These are phyloP conservation scores for Lojkania enalia DNA, from an alignment of 2,329 filamentous ascomycete species.

Conservation along the genomic window DNA sequence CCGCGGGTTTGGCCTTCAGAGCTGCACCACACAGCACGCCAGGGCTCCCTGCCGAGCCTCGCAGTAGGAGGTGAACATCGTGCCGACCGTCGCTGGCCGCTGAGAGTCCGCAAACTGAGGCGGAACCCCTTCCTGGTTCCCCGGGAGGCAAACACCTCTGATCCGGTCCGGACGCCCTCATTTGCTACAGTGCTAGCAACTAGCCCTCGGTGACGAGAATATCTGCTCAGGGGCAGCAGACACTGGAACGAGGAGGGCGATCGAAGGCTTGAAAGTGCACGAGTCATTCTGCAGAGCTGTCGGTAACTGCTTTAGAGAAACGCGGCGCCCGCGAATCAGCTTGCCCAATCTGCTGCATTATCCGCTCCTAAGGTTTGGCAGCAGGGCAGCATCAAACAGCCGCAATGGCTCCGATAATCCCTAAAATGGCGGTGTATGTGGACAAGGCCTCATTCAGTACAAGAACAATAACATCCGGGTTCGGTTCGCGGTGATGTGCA, in stretches of 20 bases:
- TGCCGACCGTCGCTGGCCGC: conserved; percentile 31
- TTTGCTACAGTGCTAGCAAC: conserved; percentile 19
- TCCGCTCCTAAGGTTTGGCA: conserved; percentile 24
- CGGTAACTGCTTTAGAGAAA: conserved; percentile 30
- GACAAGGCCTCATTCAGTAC: conserved; percentile 1
- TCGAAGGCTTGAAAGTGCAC: conserved; percentile 20
- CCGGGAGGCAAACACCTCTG: conserved; percentile 35
- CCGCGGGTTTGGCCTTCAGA: conserved; percentile 18
- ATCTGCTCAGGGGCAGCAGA: conserved; percentile 29
- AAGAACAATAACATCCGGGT: conserved; percentile 6
- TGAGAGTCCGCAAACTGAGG: conserved; percentile 29
- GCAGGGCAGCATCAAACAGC: conserved; percentile 29
- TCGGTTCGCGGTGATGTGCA: conserved; percentile 24
- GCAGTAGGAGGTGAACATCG: conserved; percentile 29
- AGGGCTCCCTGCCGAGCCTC: conserved; percentile 21
- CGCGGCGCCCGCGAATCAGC: conserved; percentile 25
- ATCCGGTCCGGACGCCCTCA: conserved; percentile 22
- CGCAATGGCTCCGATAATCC: conserved; percentile 28
- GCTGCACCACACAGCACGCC: conserved; percentile 10
- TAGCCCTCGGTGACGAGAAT: conserved; percentile 12
- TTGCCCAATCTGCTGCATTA: conserved; percentile 14
- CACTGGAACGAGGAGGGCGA: conserved; percentile 16
- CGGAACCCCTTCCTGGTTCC: conserved; percentile 32
- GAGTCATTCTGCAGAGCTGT: conserved; percentile 32
- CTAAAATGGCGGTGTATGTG: conserved; percentile 39